phyloP scores from a whole-genome alignment of 192 early-diverging fungal species.

The Oehlia diaphana region DNA sequence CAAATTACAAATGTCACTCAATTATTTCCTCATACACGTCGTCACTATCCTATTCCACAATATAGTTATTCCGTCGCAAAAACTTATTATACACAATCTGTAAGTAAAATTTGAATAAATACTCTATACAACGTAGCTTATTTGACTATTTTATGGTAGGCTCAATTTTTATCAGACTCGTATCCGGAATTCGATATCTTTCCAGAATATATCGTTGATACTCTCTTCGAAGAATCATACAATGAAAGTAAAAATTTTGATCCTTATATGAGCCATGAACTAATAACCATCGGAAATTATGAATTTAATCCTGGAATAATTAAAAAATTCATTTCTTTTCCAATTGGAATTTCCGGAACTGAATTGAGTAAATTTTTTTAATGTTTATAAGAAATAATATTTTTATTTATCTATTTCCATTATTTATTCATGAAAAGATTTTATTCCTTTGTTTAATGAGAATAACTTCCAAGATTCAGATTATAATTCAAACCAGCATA shows the following conservation, averaged over 20 bases:
- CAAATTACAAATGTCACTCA: neutral
- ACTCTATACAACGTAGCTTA: no score
- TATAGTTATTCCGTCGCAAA: neutral
- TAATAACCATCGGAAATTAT: conserved; percentile 11
- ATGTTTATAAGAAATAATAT: neutral
- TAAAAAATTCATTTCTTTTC: conserved; percentile 21
- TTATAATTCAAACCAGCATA: neutral
- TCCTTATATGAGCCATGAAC: conserved; percentile 11
- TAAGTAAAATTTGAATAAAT: neutral
- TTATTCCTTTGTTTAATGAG: neutral
- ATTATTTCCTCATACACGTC: conserved; percentile 25
- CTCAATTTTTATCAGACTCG: neutral
- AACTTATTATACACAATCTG: neutral
- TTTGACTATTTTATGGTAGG: neutral
- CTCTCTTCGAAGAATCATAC: neutral
- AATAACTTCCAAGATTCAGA: neutral
- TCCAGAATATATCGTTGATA: neutral
- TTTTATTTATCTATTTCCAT: neutral
- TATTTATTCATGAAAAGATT: neutral
- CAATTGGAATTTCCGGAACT: conserved; percentile 17
- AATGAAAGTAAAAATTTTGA: conserved; percentile 1
- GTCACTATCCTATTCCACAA: neutral
- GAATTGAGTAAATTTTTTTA: conserved; percentile 13
- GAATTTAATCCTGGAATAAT: neutral
- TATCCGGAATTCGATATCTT: conserved; percentile 25